Percentiles rank a stretch among this genome's conserved stretches.
These are phyloP conservation scores for Guyanaporus albipodus DNA, from an alignment of 768 basidiomycete species.

Conservation along the genomic window DNA sequence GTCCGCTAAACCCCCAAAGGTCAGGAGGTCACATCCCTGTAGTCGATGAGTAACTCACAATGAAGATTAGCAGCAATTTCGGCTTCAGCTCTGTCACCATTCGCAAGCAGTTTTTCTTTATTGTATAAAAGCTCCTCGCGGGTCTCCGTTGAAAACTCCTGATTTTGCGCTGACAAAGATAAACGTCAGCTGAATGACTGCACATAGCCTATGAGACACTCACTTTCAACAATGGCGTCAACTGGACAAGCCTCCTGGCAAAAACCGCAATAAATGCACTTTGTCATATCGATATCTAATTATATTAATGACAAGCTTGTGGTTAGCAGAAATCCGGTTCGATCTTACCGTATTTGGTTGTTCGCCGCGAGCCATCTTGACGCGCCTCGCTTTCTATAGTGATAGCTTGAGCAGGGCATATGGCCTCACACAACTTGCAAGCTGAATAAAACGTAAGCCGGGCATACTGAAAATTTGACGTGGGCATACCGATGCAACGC, in stretches of 20 bases:
- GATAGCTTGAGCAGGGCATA: conserved; percentile 98
- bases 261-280: conserved; percentile 99
- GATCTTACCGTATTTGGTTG: conserved; percentile 88
- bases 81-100: conserved; percentile 94
- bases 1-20: conserved; percentile 55
- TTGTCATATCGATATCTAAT: conserved; percentile 98
- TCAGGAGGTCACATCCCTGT: conserved; percentile 16
- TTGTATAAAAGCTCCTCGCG: conserved; percentile 98
- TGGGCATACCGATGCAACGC: conserved; percentile 89
- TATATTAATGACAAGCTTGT: neutral
- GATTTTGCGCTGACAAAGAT: conserved; percentile 78
- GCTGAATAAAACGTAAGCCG: conserved; percentile 45
- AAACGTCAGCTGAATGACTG: conserved; percentile 1
- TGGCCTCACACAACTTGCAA: conserved; percentile 98
- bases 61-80: conserved; percentile 95
- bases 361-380: conserved; percentile 91
- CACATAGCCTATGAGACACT: conserved; percentile 31
- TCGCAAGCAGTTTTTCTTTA: conserved; percentile 96
- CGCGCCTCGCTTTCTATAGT: conserved; percentile 98
- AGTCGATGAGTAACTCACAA: conserved; percentile 40
- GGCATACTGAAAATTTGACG: neutral
- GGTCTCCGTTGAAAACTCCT: conserved; percentile 96
- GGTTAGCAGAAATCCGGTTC: neutral
- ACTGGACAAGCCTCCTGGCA: conserved; percentile 99
- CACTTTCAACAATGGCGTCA: conserved; percentile 98